A percentile compares a stretch with the other conserved stretches of the same genome.
Conservation (phyloP, 768 basidiomycete species). For the Boletellus sp. region DNA sequence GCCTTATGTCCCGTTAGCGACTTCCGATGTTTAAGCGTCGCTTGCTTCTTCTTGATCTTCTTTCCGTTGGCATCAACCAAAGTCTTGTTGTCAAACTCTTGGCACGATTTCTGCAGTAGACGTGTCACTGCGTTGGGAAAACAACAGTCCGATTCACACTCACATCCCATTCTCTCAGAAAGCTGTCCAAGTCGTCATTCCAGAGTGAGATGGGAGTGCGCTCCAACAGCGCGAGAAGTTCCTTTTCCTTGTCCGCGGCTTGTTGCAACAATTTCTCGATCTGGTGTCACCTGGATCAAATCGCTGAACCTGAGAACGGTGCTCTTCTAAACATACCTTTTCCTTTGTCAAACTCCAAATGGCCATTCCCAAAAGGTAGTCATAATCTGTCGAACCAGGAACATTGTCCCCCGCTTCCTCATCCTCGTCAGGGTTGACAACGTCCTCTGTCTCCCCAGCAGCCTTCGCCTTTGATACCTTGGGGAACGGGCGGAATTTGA, state of each 20-base stretch:
- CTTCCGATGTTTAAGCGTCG: constrained; percentile 51
- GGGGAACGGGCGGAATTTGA: constrained; percentile 89
- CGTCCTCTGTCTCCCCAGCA: constrained; percentile 60
- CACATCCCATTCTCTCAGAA: constrained; percentile 84
- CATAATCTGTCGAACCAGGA: constrained; percentile 64
- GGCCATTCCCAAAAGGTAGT: constrained; percentile 92
- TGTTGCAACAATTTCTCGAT: constrained; percentile 82
- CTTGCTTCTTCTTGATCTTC: constrained; percentile 55
- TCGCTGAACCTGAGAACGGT: not conserved
- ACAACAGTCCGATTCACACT: constrained; percentile 25
- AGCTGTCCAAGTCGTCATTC: constrained; percentile 83
- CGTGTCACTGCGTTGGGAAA: not conserved
- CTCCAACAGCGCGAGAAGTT: constrained; percentile 73
- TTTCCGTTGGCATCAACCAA: constrained; percentile 47
- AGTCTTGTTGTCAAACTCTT: constrained; percentile 43
- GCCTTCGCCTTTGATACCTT: constrained; percentile 69
- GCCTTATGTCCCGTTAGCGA: constrained; percentile 43
- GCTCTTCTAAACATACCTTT: constrained; percentile 49
- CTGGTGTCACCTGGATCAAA: constrained; percentile 36
- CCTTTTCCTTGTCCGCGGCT: constrained; percentile 76
- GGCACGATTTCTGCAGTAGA: constrained; percentile 35
- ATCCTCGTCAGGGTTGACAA: constrained; percentile 50
- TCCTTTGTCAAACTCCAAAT: constrained; percentile 95
- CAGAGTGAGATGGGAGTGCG: constrained; percentile 81
- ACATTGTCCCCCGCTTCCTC: constrained; percentile 36